A percentile compares a stretch with the other conserved stretches of the same genome.
Conservation (phyloP, 176 grass and related monocot species). For the Guadua angustifolia region DNA sequence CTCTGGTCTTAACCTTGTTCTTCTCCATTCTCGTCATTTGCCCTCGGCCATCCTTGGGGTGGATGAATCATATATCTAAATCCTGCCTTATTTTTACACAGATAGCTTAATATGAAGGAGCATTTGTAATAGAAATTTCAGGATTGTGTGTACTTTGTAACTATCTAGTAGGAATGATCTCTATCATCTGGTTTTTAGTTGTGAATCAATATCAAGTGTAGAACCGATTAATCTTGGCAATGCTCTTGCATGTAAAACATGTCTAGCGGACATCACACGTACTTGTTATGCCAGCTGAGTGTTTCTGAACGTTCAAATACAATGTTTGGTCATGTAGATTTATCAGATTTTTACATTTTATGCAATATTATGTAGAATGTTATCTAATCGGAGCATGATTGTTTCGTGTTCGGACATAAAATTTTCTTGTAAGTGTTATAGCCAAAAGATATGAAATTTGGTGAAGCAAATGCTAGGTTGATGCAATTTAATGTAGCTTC, state of each 20-base stretch:
- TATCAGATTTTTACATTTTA: no score
- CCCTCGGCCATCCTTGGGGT: no score
- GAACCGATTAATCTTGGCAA: not conserved
- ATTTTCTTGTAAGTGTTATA: not conserved
- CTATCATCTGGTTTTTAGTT: not conserved
- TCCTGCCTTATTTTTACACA: no score
- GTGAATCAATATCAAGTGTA: conserved; percentile 5
- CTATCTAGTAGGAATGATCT: not conserved
- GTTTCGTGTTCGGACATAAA: not conserved
- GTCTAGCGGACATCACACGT: not conserved
- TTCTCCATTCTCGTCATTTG: no score
- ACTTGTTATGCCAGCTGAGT: no score
- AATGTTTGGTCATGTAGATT: no score
- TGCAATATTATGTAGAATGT: not conserved
- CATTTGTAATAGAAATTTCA: not conserved
- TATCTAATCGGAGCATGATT: not conserved
- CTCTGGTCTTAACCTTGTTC: no score
- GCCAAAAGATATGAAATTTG: not conserved
- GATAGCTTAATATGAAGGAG: not conserved
- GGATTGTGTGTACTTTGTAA: not conserved
- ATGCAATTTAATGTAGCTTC: not conserved
- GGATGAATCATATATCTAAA: no score
- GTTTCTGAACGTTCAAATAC: no score
- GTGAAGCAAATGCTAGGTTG: conserved; percentile 8
- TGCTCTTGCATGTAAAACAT: not conserved